Conservation (phyloP, 169 alveolate species). For the Cryptosporidium viatorum region DNA sequence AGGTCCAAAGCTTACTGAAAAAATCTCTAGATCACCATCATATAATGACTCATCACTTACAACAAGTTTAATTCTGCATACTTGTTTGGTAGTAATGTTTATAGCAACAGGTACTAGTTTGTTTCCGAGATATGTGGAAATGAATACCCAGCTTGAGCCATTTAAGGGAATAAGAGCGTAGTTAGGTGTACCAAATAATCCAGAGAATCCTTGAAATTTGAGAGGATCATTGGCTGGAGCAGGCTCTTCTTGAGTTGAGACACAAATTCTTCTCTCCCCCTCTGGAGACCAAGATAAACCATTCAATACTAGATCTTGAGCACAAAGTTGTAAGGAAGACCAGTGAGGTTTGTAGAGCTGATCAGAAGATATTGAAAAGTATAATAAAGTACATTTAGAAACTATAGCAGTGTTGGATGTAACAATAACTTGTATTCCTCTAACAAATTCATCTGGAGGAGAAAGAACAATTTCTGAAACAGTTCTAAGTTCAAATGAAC, state of each 20-base stretch:
- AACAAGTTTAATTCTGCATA: slow-evolving; percentile 24
- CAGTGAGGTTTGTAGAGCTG: slow-evolving; percentile 19
- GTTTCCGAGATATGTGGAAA: slow-evolving; percentile 32
- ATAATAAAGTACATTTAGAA: slow-evolving; percentile 27
- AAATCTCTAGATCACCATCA: slow-evolving; percentile 5
- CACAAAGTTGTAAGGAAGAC: slow-evolving; percentile 60
- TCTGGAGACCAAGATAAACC: slow-evolving; percentile 3
- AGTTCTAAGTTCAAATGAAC: not conserved
- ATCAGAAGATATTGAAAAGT: slow-evolving; percentile 17
- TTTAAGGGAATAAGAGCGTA: slow-evolving; percentile 9
- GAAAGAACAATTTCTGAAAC: slow-evolving; percentile 21
- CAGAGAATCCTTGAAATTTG: slow-evolving; percentile 47
- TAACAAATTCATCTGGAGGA: slow-evolving; percentile 41
- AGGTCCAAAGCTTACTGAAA: slow-evolving; percentile 1
- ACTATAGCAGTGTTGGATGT: not conserved
- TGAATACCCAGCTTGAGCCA: slow-evolving; percentile 56
- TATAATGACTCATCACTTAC: not conserved
- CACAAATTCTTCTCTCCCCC: slow-evolving; percentile 64
- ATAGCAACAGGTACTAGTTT: slow-evolving; percentile 17
- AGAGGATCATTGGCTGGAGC: slow-evolving; percentile 29
- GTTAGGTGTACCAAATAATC: slow-evolving; percentile 23
- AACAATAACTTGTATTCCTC: slow-evolving; percentile 20
- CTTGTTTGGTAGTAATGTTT: slow-evolving; percentile 23
- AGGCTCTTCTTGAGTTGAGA: slow-evolving; percentile 21
- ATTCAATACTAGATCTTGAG: slow-evolving; percentile 26